Percentiles rank a stretch among this genome's conserved stretches.
Evolutionary conservation across 2,329 filamentous ascomycete genomes (phyloP).

Genomic region (Lasiodiplodia theobromae): DNA sequence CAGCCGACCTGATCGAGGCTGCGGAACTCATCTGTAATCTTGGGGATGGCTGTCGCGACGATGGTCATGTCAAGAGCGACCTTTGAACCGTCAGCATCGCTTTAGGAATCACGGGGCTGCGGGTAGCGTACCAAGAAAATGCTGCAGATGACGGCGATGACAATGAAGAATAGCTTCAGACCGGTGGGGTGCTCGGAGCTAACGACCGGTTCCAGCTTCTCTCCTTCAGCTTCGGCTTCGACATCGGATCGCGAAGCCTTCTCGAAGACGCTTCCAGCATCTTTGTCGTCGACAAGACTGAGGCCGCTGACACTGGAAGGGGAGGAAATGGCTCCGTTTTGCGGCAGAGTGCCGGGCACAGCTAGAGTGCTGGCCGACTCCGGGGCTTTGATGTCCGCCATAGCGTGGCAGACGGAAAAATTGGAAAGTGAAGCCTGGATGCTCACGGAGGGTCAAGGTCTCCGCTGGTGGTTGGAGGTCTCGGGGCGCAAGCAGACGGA

Average conservation of each 20-base stretch:
- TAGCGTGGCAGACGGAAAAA: neutral
- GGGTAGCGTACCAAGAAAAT: conserved; percentile 37
- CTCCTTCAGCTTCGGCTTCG: conserved; percentile 18
- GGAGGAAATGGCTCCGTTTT: conserved; percentile 4
- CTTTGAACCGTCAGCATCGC: neutral
- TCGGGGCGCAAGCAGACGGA: neutral
- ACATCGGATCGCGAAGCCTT: conserved; percentile 15
- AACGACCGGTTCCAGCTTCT: conserved; percentile 27
- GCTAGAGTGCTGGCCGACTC: conserved; percentile 15
- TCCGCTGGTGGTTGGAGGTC: neutral
- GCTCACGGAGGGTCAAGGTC: neutral
- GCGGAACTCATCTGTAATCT: conserved; percentile 40
- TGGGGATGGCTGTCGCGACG: conserved; percentile 41
- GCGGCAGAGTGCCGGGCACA: conserved; percentile 6
- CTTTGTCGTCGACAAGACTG: conserved; percentile 23
- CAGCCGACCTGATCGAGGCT: conserved; percentile 36
- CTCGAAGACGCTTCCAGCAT: conserved; percentile 2
- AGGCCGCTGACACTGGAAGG: conserved; percentile 15
- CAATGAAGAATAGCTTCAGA: conserved; percentile 37
- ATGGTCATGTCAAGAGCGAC: conserved; percentile 36
- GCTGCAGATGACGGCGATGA: conserved; percentile 39
- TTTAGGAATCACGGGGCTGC: too few species aligned
- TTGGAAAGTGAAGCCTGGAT: neutral
- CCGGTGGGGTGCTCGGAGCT: conserved; percentile 35
- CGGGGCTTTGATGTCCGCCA: conserved; percentile 16